Base-by-base conservation (phyloP, 2,329 filamentous ascomycete genomes). In the Colletotrichum scovillei region DNA sequence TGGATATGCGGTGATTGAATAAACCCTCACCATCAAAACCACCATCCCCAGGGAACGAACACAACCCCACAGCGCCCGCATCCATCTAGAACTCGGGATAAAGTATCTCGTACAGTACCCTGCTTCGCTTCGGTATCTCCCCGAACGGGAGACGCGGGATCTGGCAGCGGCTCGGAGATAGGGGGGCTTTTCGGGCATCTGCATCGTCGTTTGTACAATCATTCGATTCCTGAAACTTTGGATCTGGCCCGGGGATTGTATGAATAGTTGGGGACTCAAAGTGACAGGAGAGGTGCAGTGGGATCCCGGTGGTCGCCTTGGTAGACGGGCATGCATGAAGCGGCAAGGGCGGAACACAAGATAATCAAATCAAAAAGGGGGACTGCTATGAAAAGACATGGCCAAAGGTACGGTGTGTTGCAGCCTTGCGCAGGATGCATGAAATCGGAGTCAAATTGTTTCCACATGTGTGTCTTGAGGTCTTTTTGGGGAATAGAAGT, bases 271-370 rank as follows among this genome's bases (percentile, higher is more conserved):
- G 8, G 42, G 16, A 49, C 19, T 22, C 19, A 42, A 3, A 22
- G 4, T 4, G 4, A 8, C 7, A 8, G 42, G 19, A 22, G 11
- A 9, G 42, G 42, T 16, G 19, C n/a, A 22, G 53, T 65, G 16
- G 49, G 53, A 65, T 58, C 53, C 49, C 35, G 30, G 55, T 42
- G 14, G 24, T 8, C 28, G 52, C 26, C 19, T 12, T 24, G 42
- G 42, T 9, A 22, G 42, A 49, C 19, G 42, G 32, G 1, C 57
- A 42, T 24, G 38, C 38, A 42, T 19, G 38, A 8, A 19, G 59
- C 67, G 67, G 67, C 52, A 69, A 56, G 30, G 11, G 57, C 57
- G 32, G 57, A 26, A 60, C 12, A 55, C 42, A 42, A 53, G 65
- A 60, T 42, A 7, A 26, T 22, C n/a, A 16, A 49, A 32, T 22